These are phyloP conservation scores for Arctium minus DNA, from an alignment of 129 eudicot genomes.

Conservation along the genomic window DNA sequence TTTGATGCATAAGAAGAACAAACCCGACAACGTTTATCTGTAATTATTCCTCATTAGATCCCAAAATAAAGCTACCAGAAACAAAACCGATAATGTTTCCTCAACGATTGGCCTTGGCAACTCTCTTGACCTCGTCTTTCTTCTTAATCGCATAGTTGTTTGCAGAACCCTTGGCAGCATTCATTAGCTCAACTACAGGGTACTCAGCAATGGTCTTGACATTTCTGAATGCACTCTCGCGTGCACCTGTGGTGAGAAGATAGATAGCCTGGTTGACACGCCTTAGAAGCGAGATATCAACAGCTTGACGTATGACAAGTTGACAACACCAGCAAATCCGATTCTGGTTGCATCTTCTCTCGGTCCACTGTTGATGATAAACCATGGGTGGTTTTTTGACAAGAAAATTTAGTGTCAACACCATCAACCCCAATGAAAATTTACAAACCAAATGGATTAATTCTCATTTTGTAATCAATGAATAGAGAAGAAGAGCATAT, in stretches of 20 bases:
- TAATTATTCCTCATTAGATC: not conserved
- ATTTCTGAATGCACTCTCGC: conserved; percentile 89
- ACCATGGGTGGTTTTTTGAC: too few relatives aligned
- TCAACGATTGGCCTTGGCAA: conserved; percentile 73
- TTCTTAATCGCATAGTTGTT: conserved; percentile 75
- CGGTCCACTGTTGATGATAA: conserved; percentile 50
- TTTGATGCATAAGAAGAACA: not conserved
- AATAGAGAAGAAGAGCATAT: too few relatives aligned
- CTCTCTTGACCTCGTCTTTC: conserved; percentile 73
- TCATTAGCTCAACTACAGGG: conserved; percentile 73
- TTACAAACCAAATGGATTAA: too few relatives aligned
- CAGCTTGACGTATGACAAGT: conserved; percentile 59
- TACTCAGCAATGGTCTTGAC: conserved; percentile 75
- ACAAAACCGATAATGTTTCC: not conserved
- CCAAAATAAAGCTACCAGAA: not conserved
- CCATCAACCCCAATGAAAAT: too few relatives aligned
- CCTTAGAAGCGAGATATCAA: conserved; percentile 77
- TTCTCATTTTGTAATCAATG: too few relatives aligned
- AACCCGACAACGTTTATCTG: conserved; percentile 4
- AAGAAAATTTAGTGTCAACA: too few relatives aligned
- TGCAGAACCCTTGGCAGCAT: conserved; percentile 82
- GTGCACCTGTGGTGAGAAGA: conserved; percentile 76
- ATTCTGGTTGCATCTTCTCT: conserved; percentile 90
- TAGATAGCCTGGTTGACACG: conserved; percentile 79
- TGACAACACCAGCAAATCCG: conserved; percentile 83